Conservation (phyloP, 1,284 basidiomycete genomes). For the Sporisorium reilianum region DNA sequence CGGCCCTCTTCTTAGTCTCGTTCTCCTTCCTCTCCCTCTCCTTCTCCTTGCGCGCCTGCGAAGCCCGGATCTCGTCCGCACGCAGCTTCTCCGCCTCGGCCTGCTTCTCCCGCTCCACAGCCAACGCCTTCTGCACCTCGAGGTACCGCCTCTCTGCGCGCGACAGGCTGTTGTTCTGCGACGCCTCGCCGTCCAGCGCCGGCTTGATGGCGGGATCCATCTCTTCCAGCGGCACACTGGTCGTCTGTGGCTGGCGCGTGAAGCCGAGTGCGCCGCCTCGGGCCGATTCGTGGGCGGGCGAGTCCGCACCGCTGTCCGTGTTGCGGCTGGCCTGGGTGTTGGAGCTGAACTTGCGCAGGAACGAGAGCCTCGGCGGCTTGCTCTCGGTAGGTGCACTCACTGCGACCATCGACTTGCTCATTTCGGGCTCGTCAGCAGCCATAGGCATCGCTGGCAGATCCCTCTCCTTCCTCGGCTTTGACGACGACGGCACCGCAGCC, state of each 20-base stretch:
- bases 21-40: constrained; percentile 45
- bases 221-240: constrained; percentile 22
- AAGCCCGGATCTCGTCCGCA: constrained; percentile 21
- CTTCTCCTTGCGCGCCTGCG: constrained; percentile 35
- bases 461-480: constrained; percentile 21
- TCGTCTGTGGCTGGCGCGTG: constrained; percentile 10
- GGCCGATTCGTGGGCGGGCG: constrained; percentile 14
- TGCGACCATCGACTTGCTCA: constrained; percentile 19
- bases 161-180: constrained; percentile 20
- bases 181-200: constrained; percentile 17
- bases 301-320: constrained; percentile 23
- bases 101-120: constrained; percentile 50
- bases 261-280: constrained; percentile 9
- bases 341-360: constrained; percentile 44
- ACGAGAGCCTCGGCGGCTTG: constrained; percentile 38
- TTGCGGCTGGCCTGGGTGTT: constrained; percentile 27
- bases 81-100: constrained; percentile 44
- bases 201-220: constrained; percentile 46
- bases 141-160: constrained; percentile 49
- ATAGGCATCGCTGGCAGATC: constrained; percentile 47
- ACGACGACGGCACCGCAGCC: background rate
- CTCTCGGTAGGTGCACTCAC: constrained; percentile 30
- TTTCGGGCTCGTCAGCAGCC: constrained; percentile 19
- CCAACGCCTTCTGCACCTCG: constrained; percentile 52
- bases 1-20: constrained; percentile 44